Evolutionary conservation across 768 basidiomycete species (phyloP), one percentile per base, ranked within the genome.

Genomic region (Lactarius akahatsu): DNA sequence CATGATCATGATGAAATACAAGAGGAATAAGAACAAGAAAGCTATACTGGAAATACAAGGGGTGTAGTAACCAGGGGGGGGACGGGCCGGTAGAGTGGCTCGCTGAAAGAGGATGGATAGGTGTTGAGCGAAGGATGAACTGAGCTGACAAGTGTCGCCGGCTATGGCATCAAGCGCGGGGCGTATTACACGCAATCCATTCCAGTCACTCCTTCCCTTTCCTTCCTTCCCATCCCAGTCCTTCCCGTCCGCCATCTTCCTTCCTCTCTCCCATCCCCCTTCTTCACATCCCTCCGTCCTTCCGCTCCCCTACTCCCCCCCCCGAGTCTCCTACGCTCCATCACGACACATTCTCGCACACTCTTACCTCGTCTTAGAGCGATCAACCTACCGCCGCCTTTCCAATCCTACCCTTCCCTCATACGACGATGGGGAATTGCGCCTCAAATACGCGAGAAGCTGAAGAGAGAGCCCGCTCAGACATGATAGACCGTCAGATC

Each of bases 401-500:
- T n/a, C 6, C 56, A 20, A 18, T 40, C 13, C 32, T 18, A 11
- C 54, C 59, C 47, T 38, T 28, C 28, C 34, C 18, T 9, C 50
- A 62, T 28, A 26, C 7, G 23, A 26, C 23, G 0, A 90, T 90
- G 89, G 89, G 89, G 67, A 87, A 86, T 75, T 90, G 88, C 74
- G 78, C 88, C 52, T 89, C 86, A 9, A 78, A 80, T 63, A 75
- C 77, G 38, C 75, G 77, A 62, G 86, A 88, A 77, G 81, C 80
- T 59, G 82, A 80, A 36, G 86, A 82, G 69, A 86, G 83, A 74
- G 82, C 83, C 57, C 81, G 80, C 74, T 90, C 88, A 20, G 88
- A 89, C 75, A 79, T 80, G 73, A 95, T 95, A 71, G 93, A 95
- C 82, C 85, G 83, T 69, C 83, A 86, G 77, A 85, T 95, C 61